Base-by-base conservation (phyloP, 352 stramenopile species). In the Phytophthora agathidicida region DNA sequence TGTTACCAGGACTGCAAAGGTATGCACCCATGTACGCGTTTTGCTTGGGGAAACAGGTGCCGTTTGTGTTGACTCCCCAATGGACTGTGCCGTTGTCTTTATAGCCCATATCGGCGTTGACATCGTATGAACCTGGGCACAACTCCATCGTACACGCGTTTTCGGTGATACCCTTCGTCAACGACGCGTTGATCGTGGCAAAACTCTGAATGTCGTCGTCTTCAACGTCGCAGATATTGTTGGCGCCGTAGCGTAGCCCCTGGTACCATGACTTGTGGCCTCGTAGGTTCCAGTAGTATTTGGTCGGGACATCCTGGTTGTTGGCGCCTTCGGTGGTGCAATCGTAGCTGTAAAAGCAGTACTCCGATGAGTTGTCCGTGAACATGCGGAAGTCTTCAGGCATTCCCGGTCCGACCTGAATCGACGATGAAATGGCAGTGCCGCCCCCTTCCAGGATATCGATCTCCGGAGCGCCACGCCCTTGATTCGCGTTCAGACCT, bases 391-490 rank as follows among this genome's bases (percentile, higher is more conserved):
- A 80, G n/a, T 90, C 64, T 0, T 64, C 33, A 0, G 81, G 69
- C 71, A 89, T 89, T 0, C 83, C 88, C 0, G 83, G 85, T 2
- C n/a, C 74, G n/a, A 98, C 61, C 58, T 98, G 94, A 7, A 97
- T 83, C n/a, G 92, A 97, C 39, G 88, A 89, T 20, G 89, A 98
- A 55, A 97, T 85, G 6, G 81, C 75, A 0, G 61, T 74, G 23
- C 92, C 77, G 1, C 63, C 68, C 60, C 89, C 84, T 94, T 97
- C 96, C 7, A 98, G 75, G 24, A 98, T 75, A 77, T 98, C 94
- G 62, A 99, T 98, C 67, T 99, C 96, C 0, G 96, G 95, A 30
- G 93, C 90, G 23, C 96, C 96, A 14, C 96, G 82, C 8, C 96
- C 96, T 38, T 86, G 65, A 26, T 91, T 81, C 0, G 83, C 60